Evolutionary conservation across 2,329 filamentous ascomycete genomes (phyloP), one percentile per base, ranked within the genome.

Genomic region (Pseudogymnoascus sp.): DNA sequence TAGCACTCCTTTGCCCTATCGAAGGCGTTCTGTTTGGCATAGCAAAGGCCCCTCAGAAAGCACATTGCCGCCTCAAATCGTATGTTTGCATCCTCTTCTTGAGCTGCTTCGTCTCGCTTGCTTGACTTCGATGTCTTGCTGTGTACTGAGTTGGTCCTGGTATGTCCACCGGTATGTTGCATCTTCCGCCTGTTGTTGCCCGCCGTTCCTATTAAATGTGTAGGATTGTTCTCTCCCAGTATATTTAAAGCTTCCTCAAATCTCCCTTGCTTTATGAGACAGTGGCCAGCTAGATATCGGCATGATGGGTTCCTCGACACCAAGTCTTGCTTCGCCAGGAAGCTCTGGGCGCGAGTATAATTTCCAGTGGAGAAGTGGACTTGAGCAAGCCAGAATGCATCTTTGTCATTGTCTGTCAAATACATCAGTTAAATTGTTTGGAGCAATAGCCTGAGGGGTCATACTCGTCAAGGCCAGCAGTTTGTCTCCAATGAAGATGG

Each of bases 1-100:
- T 97, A 99, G 78, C 95, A 97, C 71, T 97, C 93, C 75, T 97
- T 97, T 61, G 95, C 95, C 36, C 92, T 88, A 74, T 99, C 95
- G 71, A 97, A 97, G 25, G 93, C 90, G 75, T 97, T 99, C 75
- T 96, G 91, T 76, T 96, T 96, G 5, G 95, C 93, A 74, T 92
- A 97, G 80, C 96, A 97, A 60, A 96, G 83, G 4, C 95, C 95
- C 23, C 95, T 84, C 61, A 99, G 79, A 74, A 96, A 96, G 78
- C 95, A 99, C 93, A 99, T 99, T 72, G 89, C 91, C 0, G 95
- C 95, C 77, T 99, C 93, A 70, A 95, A 96, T 65, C 91, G 88
- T 64, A 96, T 81, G 72, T 89, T 91, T 43, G 83, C 84, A 7
- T 84, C 81, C 67, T 93, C 88, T 68, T 93, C 90, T 62, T 85